Base-by-base conservation (phyloP, 495 filamentous ascomycete species). In the Aspergillus affinis region DNA sequence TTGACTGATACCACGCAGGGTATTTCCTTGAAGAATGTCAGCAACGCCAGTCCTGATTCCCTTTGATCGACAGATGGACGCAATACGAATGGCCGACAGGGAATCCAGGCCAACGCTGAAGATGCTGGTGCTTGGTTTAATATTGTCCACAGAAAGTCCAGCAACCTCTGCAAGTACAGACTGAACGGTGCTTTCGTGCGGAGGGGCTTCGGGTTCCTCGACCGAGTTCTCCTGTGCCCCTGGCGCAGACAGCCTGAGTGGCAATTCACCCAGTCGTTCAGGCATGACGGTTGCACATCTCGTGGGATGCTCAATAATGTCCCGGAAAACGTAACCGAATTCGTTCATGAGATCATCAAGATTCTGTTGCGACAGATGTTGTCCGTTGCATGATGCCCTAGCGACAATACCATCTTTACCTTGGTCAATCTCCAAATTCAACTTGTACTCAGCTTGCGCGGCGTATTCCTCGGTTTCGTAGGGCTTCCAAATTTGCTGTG, bases 91-190 rank as follows among this genome's bases (percentile, higher is more conserved):
- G 10, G 91, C 90, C 55, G 88, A 90, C 66, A 98, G 91, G 3
- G 93, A 97, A 68, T 98, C 93, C 41, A 97, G 79, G 7, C 93
- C 93, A 7, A 98, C 80, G 63, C 90, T 86, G 68, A 93, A 95
- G 21, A 97, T 89, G 21, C 82, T 90, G 45, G 86, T 79, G n/a
- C 75, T 72, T 29, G 80, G 79, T 8, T 76, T 69, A 41, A 97
- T 92, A 12, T 81, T 74, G 2, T 81, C 65, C n/a, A 78, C 72
- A 0, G 87, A 70, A 0, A 90, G 69, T 12, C 81, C 82, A 0
- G 90, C 87, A 5, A 92, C 75, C 29, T 84, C 72, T 0, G 87
- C 79, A 17, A 97, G 78, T 2, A 87, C 82, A 48, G 78, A 74
- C 0, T 88, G 77, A 56, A 97, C 82, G 0, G 60, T 75, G 4